Conservation (phyloP, 371 early-diverging fungal species). For the Mortierella polycephala region DNA sequence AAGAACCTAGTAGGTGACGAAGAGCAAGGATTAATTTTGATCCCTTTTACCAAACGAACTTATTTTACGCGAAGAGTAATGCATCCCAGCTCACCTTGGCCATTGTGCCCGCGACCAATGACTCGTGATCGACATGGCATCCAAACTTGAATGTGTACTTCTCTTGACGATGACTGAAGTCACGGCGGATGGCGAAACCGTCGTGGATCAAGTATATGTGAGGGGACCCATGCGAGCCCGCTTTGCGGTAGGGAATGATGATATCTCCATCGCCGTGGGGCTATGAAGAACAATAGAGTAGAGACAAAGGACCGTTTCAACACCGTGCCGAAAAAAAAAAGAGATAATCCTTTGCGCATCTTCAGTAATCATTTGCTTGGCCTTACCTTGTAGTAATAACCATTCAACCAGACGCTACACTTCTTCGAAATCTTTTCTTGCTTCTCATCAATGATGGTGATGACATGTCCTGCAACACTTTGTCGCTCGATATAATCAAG, state of each 20-base stretch:
- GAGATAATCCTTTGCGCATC: neutral
- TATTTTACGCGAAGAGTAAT: neutral
- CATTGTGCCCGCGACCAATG: conserved; percentile 55
- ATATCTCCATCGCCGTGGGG: conserved; percentile 58
- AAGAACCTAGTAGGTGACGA: conserved; percentile 29
- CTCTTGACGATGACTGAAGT: conserved; percentile 55
- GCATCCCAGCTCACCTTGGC: conserved; percentile 49
- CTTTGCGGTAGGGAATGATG: conserved; percentile 58
- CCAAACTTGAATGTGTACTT: conserved; percentile 51
- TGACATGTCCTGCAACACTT: conserved; percentile 63
- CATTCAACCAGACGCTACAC: conserved; percentile 58
- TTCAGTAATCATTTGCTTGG: neutral
- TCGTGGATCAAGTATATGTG: conserved; percentile 55
- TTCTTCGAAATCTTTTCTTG: conserved; percentile 40
- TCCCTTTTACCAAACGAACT: too few relatives aligned
- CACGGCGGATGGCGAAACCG: conserved; percentile 56
- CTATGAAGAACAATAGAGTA: conserved; percentile 23
- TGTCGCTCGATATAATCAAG: conserved; percentile 59
- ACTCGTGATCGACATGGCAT: conserved; percentile 65
- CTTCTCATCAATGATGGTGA: conserved; percentile 60
- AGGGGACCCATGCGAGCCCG: conserved; percentile 1
- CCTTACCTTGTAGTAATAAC: conserved; percentile 60
- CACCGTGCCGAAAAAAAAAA: neutral
- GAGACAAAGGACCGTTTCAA: neutral
- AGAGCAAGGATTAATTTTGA: neutral